phyloP scores from a whole-genome alignment of 2,329 filamentous ascomycete species.

The Cylindrodendrum hubeiense region DNA sequence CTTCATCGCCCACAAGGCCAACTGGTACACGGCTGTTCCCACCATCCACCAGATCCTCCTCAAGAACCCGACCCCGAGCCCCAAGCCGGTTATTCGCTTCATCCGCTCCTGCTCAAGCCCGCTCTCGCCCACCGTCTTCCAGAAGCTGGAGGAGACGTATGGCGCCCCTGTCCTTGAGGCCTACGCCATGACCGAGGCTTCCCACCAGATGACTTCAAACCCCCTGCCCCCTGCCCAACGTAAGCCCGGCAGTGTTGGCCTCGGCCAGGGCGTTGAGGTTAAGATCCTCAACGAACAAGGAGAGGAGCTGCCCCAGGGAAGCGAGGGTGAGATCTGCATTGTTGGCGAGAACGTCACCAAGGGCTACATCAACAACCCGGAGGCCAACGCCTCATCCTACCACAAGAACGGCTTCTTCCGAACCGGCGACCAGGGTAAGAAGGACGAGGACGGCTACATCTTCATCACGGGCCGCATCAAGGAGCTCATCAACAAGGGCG shows the following conservation, averaged over 20 bases:
- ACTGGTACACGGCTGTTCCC: conserved; percentile 94
- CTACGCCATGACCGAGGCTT: conserved; percentile 93
- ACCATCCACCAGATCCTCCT: conserved; percentile 93
- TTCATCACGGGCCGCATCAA: conserved; percentile 93
- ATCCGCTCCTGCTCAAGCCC: conserved; percentile 90
- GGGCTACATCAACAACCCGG: conserved; percentile 86
- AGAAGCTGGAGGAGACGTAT: conserved; percentile 81
- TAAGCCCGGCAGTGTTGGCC: conserved; percentile 84
- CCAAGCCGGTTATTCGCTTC: conserved; percentile 82
- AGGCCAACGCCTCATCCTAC: conserved; percentile 81
- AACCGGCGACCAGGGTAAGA: conserved; percentile 87
- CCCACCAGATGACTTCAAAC: conserved; percentile 87
- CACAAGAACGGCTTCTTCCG: conserved; percentile 85
- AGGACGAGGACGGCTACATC: conserved; percentile 84
- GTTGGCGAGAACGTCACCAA: conserved; percentile 85
- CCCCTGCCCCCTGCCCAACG: conserved; percentile 78
- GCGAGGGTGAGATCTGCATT: conserved; percentile 86
- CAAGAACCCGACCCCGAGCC: conserved; percentile 76
- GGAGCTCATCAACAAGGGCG: conserved; percentile 91
- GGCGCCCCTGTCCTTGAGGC: conserved; percentile 87
- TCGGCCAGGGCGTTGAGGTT: conserved; percentile 87
- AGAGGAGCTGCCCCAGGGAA: conserved; percentile 75
- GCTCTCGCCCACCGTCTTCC: conserved; percentile 83
- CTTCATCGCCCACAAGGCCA: conserved; percentile 79
- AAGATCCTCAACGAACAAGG: conserved; percentile 80